Percentiles rank a stretch among this genome's conserved stretches.
Evolutionary conservation across 2,329 filamentous ascomycete species (phyloP).

Genomic region (Aspergillus udagawae): DNA sequence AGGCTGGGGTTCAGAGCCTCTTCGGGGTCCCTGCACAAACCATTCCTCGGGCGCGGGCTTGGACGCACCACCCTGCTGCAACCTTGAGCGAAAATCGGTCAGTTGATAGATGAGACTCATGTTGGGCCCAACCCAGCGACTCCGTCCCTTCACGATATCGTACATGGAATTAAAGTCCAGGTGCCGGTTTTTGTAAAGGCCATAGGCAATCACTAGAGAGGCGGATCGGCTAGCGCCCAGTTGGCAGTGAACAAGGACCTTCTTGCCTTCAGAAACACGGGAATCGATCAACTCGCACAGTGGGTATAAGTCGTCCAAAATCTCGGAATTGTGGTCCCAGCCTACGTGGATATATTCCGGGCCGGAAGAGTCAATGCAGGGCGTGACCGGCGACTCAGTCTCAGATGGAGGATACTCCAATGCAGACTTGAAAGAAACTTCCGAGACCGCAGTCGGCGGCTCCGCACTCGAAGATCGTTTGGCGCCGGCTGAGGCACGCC

Average conservation of each 20-base stretch:
- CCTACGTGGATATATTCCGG: slow-evolving; percentile 63
- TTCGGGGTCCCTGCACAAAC: slow-evolving; percentile 27
- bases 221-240: slow-evolving; percentile 63
- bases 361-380: slow-evolving; percentile 31
- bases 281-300: slow-evolving; percentile 61
- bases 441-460: slow-evolving; percentile 43
- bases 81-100: slow-evolving; percentile 55
- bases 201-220: slow-evolving; percentile 63
- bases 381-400: slow-evolving; percentile 25
- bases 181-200: slow-evolving; percentile 59
- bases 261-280: slow-evolving; percentile 53
- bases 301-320: slow-evolving; percentile 57
- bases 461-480: slow-evolving; percentile 36
- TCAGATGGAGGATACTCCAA: slow-evolving; percentile 38
- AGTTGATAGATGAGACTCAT: slow-evolving; percentile 68
- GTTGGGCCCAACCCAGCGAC: slow-evolving; percentile 65
- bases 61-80: slow-evolving; percentile 30
- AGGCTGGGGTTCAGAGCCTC: slow-evolving; percentile 29
- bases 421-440: slow-evolving; percentile 48
- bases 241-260: slow-evolving; percentile 62
- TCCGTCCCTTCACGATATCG: slow-evolving; percentile 59
- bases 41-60: slow-evolving; percentile 32
- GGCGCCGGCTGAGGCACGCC: slow-evolving; percentile 42
- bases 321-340: slow-evolving; percentile 67
- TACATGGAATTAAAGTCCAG: slow-evolving; percentile 64